Base-by-base conservation (phyloP, 192 early-diverging fungal genomes). In the Geranomyces michiganensis region DNA sequence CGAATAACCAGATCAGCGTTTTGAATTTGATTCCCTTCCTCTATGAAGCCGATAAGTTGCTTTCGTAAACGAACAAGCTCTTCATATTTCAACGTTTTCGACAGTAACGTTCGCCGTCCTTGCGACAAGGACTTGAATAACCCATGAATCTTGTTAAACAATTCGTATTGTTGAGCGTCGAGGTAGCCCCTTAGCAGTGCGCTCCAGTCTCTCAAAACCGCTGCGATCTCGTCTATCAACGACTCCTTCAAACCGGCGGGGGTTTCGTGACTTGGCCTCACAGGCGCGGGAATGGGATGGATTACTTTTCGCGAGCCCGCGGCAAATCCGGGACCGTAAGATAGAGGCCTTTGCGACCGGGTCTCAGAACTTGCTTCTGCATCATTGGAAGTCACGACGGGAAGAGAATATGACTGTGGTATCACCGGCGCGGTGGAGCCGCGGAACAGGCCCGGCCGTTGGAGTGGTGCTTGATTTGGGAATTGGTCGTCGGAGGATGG, bases 161-260 rank as follows among this genome's bases (percentile, higher is more conserved):
- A 29, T 9, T 70, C 71, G 62, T 91, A 91, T 49, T 82, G 73
- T 48, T 87, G 84, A 45, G 79, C 59, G 13, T 73, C 56, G 17
- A 91, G 71, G 69, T 90, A 81, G 15, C 45, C 64, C 22, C 88
- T 81, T 10, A 90, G 70, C 13, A 78, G 56, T 41, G 61, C 62
- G 31, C 81, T 81, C 90, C 90, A 91, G 77, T 89, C 85, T 24
- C 87, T 75, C 3, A 91, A 75, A 33, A 78, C 79, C 0, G 88
- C 84, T 6, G 87, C 81, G 46, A 91, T 85, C 62, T 91, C 90
- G 70, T 91, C 90, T 15, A 89, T 78, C 9, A 91, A 70, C 19
- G 88, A 83, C 67, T 91, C 89, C 26, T 72, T 76, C 36, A 31
- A 55, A 24, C 88, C 90, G 15, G 82, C 78, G 0, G 76, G 36